phyloP scores from a whole-genome alignment of 2,329 filamentous ascomycete genomes.

The Teratosphaeriaceae sp. region DNA sequence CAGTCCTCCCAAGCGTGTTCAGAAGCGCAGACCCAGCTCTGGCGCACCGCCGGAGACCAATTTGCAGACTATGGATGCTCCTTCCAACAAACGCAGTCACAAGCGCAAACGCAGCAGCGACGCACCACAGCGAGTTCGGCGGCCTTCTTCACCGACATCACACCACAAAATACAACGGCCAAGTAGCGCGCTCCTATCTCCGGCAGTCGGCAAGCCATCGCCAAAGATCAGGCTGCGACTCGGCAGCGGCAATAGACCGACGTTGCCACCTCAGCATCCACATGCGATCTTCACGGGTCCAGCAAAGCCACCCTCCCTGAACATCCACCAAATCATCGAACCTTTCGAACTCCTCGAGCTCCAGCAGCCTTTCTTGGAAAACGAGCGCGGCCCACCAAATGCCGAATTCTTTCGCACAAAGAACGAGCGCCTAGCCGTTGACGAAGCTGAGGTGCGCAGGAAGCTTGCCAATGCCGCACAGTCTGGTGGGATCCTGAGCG shows the following conservation, averaged over 20 bases:
- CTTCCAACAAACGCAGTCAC: slow-evolving; percentile 6
- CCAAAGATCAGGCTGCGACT: slow-evolving; percentile 26
- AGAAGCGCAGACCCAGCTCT: too few species aligned
- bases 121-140: not conserved
- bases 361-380: slow-evolving; percentile 27
- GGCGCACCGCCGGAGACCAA: too few species aligned
- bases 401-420: slow-evolving; percentile 19
- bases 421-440: slow-evolving; percentile 18
- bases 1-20: too few species aligned
- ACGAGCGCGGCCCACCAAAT: slow-evolving; percentile 24
- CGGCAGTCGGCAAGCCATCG: slow-evolving; percentile 17
- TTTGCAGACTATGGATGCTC: too few species aligned
- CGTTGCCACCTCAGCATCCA: slow-evolving; percentile 26
- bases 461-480: slow-evolving; percentile 64
- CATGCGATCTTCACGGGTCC: slow-evolving; percentile 22
- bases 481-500: slow-evolving; percentile 67
- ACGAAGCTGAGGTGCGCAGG: slow-evolving; percentile 31
- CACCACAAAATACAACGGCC: slow-evolving; percentile 15
- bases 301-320: slow-evolving; percentile 21
- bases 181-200: slow-evolving; percentile 14
- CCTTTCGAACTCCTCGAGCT: slow-evolving; percentile 27
- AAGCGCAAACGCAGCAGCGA: slow-evolving; percentile 19
- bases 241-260: slow-evolving; percentile 12
- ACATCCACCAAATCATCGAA: slow-evolving; percentile 27
- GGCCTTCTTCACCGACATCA: slow-evolving; percentile 13